Conservation (phyloP, 345 rosid species). For the Eucalyptus lansdowneana region DNA sequence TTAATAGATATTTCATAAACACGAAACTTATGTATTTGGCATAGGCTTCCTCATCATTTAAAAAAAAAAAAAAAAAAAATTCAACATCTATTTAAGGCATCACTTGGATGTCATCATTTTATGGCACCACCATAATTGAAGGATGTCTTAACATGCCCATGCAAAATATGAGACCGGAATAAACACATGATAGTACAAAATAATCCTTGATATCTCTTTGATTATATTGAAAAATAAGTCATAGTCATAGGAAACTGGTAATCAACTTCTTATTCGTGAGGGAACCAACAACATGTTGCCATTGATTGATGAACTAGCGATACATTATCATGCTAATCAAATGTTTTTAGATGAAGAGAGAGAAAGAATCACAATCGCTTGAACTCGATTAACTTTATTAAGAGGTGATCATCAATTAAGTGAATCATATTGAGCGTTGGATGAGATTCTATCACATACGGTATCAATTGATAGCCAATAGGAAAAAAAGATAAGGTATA, state of each 20-base stretch:
- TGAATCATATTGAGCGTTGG: not conserved
- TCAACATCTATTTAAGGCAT: not conserved
- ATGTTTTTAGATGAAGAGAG: not conserved
- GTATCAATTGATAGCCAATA: not conserved
- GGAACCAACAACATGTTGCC: not conserved
- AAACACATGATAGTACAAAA: not conserved
- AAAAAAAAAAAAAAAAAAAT: accelerated
- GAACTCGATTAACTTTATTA: accelerated
- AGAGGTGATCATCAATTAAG: too few relatives aligned
- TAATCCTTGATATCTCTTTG: not conserved
- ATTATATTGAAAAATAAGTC: not conserved
- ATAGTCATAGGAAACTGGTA: accelerated
- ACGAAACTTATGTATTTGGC: accelerated
- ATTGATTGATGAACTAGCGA: not conserved
- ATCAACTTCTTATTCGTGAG: not conserved
- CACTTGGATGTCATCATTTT: not conserved
- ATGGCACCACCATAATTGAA: not conserved
- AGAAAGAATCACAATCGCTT: not conserved
- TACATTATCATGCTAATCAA: not conserved
- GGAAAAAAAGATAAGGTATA: not conserved
- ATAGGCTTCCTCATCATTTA: not conserved
- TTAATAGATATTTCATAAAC: not conserved
- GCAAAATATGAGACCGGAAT: not conserved
- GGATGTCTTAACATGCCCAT: not conserved
- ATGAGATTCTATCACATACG: not conserved